Conservation (phyloP, 1,284 basidiomycete species). For the Apiotrichum sp. region DNA sequence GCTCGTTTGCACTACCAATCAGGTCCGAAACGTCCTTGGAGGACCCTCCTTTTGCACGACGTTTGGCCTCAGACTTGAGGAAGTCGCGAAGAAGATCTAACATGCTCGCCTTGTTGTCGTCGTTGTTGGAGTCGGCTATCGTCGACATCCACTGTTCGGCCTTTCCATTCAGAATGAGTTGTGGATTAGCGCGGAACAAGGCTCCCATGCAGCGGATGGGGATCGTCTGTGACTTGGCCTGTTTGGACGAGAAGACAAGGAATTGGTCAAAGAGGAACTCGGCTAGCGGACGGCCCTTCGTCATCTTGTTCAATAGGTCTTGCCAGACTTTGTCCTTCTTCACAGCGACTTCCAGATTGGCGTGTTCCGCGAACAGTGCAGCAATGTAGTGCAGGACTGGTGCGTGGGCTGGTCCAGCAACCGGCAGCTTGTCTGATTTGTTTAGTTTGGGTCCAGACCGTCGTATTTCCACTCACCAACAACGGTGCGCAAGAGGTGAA, state of each 20-base stretch:
- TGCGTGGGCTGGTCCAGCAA: background rate
- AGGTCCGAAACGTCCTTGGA: slow-evolving; percentile 77
- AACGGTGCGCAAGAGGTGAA: slow-evolving; percentile 73
- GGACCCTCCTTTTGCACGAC: slow-evolving; percentile 49
- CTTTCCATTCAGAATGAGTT: slow-evolving; percentile 70
- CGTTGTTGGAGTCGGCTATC: slow-evolving; percentile 66
- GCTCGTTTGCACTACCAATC: slow-evolving; percentile 86
- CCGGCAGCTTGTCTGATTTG: slow-evolving; percentile 7
- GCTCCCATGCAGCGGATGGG: slow-evolving; percentile 67
- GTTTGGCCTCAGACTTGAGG: slow-evolving; percentile 65
- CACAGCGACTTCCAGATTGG: slow-evolving; percentile 73
- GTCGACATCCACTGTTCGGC: slow-evolving; percentile 82
- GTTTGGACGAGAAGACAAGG: slow-evolving; percentile 47
- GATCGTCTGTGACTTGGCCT: slow-evolving; percentile 18
- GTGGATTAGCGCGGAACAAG: slow-evolving; percentile 85
- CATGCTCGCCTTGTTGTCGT: slow-evolving; percentile 65
- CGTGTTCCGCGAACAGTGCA: slow-evolving; percentile 78
- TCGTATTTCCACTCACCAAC: slow-evolving; percentile 55
- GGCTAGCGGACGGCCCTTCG: slow-evolving; percentile 52
- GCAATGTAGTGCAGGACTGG: slow-evolving; percentile 69
- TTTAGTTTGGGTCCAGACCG: background rate
- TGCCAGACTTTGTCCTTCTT: slow-evolving; percentile 55
- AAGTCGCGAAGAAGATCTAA: slow-evolving; percentile 88
- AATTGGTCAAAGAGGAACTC: slow-evolving; percentile 73
- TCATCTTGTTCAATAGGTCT: background rate